Base-by-base conservation (phyloP, 495 filamentous ascomycete genomes). In the Penicillium mononematosum region DNA sequence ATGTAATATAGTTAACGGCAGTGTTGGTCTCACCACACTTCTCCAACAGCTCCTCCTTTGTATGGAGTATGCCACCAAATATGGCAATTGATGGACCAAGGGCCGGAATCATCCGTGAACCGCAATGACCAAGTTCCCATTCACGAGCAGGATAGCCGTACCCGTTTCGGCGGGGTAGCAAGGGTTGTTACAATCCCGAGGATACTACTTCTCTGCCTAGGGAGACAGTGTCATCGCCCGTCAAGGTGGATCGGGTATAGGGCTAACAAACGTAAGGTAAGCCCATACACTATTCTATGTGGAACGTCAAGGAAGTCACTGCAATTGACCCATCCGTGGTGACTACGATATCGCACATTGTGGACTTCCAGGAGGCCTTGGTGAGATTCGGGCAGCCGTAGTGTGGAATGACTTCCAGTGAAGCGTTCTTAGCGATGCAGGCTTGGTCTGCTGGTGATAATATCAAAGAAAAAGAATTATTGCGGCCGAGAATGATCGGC, bases 171-270 rank as follows among this genome's bases (percentile, higher is more conserved):
- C 6, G 85, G 82, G 27, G 71, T 75, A 6, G 55, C 19, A 20
- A 59, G 77, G 9, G 49, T 63, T 9, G 42, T 38, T 2, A 57
- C 7, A 5, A 32, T 27, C 3, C 3, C 11, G 1, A 67, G 0
- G 0, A 59, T 51, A 2, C 57, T 56, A 38, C 25, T 48, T 9
- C 50, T 57, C 29, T 58, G 55, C 51, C 46, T n/a, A 64, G 52
- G 12, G 59, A 67, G 4, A 48, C 55, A 6, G 66, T 50, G n/a
- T 65, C 57, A 53, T 95, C 3, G 9, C 29, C 89, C 89, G 76
- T 94, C 89, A 2, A 96, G 77, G 75, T 95, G 89, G 76, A 92
- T 92, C 1, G 89, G 91, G 67, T 94, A 88, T 31, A 78, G 81
- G 42, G 85, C 85, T 0, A 81, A 83, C 82, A 25, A 25, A 34